A percentile compares a stretch with the other conserved stretches of the same genome.
These are phyloP conservation scores for Corymbia citriodora DNA, from an alignment of 441 rosid genomes.

Conservation along the genomic window DNA sequence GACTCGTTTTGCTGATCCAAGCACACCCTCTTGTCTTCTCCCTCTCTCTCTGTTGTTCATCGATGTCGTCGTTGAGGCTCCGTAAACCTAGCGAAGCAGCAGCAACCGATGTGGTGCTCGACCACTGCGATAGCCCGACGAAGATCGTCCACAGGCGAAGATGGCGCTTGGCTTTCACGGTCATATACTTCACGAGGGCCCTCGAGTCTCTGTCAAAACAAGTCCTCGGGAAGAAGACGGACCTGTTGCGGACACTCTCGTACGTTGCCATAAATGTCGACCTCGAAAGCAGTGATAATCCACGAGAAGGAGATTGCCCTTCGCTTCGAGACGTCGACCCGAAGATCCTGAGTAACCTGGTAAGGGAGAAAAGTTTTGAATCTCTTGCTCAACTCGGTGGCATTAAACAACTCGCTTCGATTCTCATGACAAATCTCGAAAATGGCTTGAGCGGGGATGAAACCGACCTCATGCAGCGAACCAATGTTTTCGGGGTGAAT, in stretches of 20 bases:
- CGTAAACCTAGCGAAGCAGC: background rate
- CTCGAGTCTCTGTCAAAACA: slow-evolving; percentile 27
- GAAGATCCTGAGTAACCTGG: slow-evolving; percentile 13
- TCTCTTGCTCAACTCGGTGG: slow-evolving; percentile 24
- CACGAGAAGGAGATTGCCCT: background rate
- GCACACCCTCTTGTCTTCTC: background rate
- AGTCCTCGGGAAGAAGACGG: background rate
- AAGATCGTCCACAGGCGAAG: background rate
- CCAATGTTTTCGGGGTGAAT: slow-evolving; percentile 24
- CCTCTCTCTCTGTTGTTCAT: background rate
- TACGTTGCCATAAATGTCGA: slow-evolving; percentile 10
- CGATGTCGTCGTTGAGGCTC: background rate
- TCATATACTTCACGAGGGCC: slow-evolving; percentile 23
- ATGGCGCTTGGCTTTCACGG: slow-evolving; percentile 30
- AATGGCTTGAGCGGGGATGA: slow-evolving; percentile 16
- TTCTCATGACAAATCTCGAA: slow-evolving; percentile 20
- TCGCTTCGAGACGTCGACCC: slow-evolving; percentile 7
- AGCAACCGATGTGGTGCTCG: background rate
- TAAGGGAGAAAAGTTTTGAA: slow-evolving; percentile 21
- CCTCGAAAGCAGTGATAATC: background rate
- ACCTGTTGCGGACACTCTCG: slow-evolving; percentile 20
- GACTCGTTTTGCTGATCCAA: background rate
- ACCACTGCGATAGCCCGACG: background rate
- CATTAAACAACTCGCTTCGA: slow-evolving; percentile 11
- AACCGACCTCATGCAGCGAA: slow-evolving; percentile 15